Evolutionary conservation across 257 asterid species (phyloP), one percentile per base, ranked within the genome.

Genomic region (Echium plantagineum): DNA sequence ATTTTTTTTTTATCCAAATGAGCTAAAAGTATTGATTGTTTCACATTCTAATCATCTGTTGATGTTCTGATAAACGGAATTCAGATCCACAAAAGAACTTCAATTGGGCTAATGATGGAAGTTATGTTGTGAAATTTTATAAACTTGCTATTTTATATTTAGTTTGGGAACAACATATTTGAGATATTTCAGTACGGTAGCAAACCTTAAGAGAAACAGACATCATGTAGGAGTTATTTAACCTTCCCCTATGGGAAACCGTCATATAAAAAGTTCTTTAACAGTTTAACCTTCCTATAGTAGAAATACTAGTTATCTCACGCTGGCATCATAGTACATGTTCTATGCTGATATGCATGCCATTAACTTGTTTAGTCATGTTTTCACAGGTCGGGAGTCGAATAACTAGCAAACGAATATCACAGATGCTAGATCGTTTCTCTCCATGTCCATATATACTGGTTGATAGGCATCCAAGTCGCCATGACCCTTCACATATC

Each of bases 401-500:
- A 69, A 77, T 88, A 72, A 89, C 94, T 22, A 94, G 98, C 66
- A 80, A 80, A 66, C 86, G 94, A 35, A 76, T 91, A 64, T 74
- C 94, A 66, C 80, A 91, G 69, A 79, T 88, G 94, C 69, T 91
- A 65, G 94, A 85, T 71, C 62, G 67, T 58, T 77, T 82, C 71
- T 72, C 72, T 62, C 95, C 98, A 60, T 79, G 83, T 76, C 70
- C 94, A 2, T 83, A 80, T 76, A 79, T 91, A 58, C 75, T 91
- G 95, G 85, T 88, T 57, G 98, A 91, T 21, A 81, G 73, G 63
- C 99, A 93, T 71, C 89, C 94, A n/a, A 89, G 88, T 56, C 94
- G 99, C 57, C 97, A 86, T 57, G 99, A 93, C 78, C 97, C 99
- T 69, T 78, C 81, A 64, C 81, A 89, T 56, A 84, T 84, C 66